Evolutionary conservation across 2,329 filamentous ascomycete species (phyloP).

Genomic region (Elsinoe fawcettii): DNA sequence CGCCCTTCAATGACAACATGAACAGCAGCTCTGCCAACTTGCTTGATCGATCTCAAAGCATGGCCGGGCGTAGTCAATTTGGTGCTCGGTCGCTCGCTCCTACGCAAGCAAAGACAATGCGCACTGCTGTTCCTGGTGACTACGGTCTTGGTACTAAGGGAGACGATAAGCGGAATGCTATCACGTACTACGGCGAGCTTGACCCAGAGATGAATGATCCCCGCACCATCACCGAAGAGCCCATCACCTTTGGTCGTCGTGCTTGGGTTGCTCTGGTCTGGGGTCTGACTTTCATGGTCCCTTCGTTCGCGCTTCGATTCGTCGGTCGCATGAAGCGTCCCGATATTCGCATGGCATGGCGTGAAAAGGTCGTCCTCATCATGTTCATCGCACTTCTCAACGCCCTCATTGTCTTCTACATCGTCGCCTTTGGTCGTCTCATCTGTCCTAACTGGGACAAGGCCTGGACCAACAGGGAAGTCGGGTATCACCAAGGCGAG

Average conservation of each 20-base stretch:
- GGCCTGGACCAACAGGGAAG: conserved; percentile 68
- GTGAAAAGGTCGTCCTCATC: conserved; percentile 83
- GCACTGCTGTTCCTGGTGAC: conserved; percentile 54
- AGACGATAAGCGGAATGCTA: conserved; percentile 64
- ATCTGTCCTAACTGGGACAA: conserved; percentile 90
- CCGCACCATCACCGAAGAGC: conserved; percentile 65
- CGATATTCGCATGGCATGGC: conserved; percentile 94
- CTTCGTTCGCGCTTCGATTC: conserved; percentile 70
- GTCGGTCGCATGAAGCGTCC: conserved; percentile 94
- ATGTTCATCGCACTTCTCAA: conserved; percentile 77
- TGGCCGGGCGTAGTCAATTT: conserved; percentile 38
- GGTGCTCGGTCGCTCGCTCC: conserved; percentile 42
- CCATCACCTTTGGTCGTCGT: conserved; percentile 56
- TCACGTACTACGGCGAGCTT: conserved; percentile 62
- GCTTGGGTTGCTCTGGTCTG: conserved; percentile 78
- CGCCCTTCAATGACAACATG: conserved; percentile 39
- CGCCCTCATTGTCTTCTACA: conserved; percentile 79
- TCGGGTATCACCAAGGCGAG: conserved; percentile 60
- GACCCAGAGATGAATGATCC: conserved; percentile 73
- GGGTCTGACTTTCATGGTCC: conserved; percentile 88
- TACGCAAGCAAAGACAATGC: conserved; percentile 51
- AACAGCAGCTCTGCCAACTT: conserved; percentile 66
- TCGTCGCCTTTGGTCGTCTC: conserved; percentile 73
- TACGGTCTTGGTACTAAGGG: conserved; percentile 85
- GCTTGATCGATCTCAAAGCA: conserved; percentile 43